Evolutionary conservation across 2,329 filamentous ascomycete genomes (phyloP).

Genomic region (Talaromyces pinophilus): DNA sequence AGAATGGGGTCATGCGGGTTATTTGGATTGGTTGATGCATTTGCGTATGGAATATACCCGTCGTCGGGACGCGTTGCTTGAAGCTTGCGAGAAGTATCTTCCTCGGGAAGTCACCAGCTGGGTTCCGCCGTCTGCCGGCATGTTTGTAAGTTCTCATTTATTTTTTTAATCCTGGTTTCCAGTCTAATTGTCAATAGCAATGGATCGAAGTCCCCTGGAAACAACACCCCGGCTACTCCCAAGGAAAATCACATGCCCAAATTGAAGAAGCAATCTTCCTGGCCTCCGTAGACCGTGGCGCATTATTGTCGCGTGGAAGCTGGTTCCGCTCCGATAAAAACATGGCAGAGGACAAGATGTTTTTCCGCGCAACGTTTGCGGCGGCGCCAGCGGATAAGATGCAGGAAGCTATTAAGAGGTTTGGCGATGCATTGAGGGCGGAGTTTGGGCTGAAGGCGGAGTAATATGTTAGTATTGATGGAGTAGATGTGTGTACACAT

Average conservation of each 20-base stretch:
- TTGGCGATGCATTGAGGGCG: slow-evolving; percentile 71
- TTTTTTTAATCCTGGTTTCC: not conserved
- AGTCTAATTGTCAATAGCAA: slow-evolving; percentile 36
- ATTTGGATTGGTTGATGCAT: slow-evolving; percentile 84
- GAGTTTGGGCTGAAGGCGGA: slow-evolving; percentile 53
- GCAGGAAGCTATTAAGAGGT: slow-evolving; percentile 69
- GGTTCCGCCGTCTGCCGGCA: slow-evolving; percentile 77
- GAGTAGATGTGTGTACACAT: not conserved
- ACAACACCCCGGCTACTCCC: slow-evolving; percentile 45
- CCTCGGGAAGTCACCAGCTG: slow-evolving; percentile 73
- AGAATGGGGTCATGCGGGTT: slow-evolving; percentile 89
- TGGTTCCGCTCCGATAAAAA: slow-evolving; percentile 84
- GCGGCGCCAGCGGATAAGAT: slow-evolving; percentile 73
- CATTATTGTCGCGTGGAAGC: slow-evolving; percentile 78
- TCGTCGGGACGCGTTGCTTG: slow-evolving; percentile 73
- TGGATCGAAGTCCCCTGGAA: slow-evolving; percentile 52
- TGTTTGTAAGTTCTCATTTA: slow-evolving; percentile 72
- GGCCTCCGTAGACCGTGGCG: slow-evolving; percentile 70
- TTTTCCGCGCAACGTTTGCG: slow-evolving; percentile 88
- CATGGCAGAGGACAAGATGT: slow-evolving; percentile 63
- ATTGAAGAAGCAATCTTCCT: slow-evolving; percentile 89
- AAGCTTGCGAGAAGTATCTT: slow-evolving; percentile 74
- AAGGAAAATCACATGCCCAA: slow-evolving; percentile 41
- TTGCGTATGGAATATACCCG: slow-evolving; percentile 78
- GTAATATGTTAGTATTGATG: not conserved